Evolutionary conservation across 176 grass and related monocot species (phyloP).

Genomic region (Aegilops sharonensis): DNA sequence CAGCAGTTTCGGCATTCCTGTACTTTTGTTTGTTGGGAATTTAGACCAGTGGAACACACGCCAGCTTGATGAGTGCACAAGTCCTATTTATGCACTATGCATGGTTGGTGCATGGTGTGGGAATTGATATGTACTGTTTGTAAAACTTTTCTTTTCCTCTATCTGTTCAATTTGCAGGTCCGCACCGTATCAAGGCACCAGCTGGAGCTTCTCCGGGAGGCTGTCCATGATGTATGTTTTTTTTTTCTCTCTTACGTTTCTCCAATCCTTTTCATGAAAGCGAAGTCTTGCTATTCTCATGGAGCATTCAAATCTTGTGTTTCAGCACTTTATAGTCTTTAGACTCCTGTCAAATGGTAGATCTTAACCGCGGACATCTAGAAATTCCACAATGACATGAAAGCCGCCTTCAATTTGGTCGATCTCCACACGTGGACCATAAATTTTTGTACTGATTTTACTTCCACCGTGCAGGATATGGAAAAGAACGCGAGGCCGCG

Average conservation of each 20-base stretch:
- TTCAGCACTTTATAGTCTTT: too few species aligned
- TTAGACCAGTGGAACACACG: too few species aligned
- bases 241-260: neutral
- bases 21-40: too few species aligned
- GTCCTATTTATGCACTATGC: too few species aligned
- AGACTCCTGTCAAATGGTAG: too few species aligned
- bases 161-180: conserved; percentile 26
- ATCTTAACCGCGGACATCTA: too few species aligned
- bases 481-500: conserved; percentile 61
- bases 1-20: too few species aligned
- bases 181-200: conserved; percentile 55
- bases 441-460: neutral
- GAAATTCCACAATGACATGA: too few species aligned
- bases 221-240: conserved; percentile 52
- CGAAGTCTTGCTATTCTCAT: neutral
- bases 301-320: neutral
- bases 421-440: neutral
- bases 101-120: neutral
- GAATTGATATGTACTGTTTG: neutral
- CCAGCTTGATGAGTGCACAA: too few species aligned
- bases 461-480: conserved; percentile 27
- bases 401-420: neutral
- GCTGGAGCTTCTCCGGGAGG: conserved; percentile 55
- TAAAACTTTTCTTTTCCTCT: neutral
- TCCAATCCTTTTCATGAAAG: neutral